Percentiles rank a stretch among this genome's conserved stretches.
phyloP scores from a whole-genome alignment of 306 rosid genomes.

The Vachellia collinsii region DNA sequence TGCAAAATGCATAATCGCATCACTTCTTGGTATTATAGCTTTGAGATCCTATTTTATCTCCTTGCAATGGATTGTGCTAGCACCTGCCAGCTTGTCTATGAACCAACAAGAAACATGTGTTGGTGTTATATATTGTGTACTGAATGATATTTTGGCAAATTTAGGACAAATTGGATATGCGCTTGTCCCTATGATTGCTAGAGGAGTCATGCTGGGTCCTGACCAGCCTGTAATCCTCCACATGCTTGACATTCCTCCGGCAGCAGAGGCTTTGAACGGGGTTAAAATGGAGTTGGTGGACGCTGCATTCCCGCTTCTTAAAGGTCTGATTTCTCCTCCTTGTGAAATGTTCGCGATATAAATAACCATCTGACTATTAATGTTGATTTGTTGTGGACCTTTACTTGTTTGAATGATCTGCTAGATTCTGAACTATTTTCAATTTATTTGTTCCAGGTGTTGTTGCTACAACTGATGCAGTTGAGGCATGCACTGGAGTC shows the following conservation, averaged over 20 bases:
- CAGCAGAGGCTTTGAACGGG: slow-evolving; percentile 93
- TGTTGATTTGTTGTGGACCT: not conserved
- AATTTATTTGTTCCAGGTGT: slow-evolving; percentile 65
- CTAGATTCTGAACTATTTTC: slow-evolving; percentile 15
- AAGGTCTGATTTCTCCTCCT: slow-evolving; percentile 48
- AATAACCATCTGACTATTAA: not conserved
- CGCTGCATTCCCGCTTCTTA: slow-evolving; percentile 93
- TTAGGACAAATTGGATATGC: slow-evolving; percentile 99
- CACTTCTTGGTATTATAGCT: not conserved
- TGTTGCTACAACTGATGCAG: slow-evolving; percentile 97
- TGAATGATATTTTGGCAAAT: slow-evolving; percentile 34
- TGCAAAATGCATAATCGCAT: not conserved
- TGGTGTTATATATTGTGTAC: not conserved
- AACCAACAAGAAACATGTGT: not conserved
- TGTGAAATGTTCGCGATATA: slow-evolving; percentile 2
- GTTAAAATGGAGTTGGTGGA: slow-evolving; percentile 95
- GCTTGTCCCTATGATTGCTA: slow-evolving; percentile 96
- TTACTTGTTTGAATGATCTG: not conserved
- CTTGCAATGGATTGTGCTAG: not conserved
- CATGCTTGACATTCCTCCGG: slow-evolving; percentile 89
- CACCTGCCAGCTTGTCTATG: not conserved
- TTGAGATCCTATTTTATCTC: not conserved
- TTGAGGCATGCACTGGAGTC: slow-evolving; percentile 96
- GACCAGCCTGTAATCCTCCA: slow-evolving; percentile 97
- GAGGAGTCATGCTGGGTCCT: slow-evolving; percentile 92